Conservation (phyloP, 1,139 yeast species). For the Diutina pseudorugosa region DNA sequence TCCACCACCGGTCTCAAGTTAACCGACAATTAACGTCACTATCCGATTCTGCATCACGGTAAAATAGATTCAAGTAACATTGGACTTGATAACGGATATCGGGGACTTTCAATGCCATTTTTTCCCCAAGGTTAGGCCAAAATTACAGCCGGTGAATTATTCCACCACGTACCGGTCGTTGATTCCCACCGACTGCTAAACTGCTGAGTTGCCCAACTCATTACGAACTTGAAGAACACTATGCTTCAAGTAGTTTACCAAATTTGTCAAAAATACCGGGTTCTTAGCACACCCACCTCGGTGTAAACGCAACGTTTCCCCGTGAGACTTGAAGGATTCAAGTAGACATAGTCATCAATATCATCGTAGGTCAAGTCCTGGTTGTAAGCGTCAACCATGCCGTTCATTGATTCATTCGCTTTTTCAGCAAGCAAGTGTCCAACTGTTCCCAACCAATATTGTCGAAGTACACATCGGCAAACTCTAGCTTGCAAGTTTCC, state of each 20-base stretch:
- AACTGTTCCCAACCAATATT: slow-evolving; percentile 56
- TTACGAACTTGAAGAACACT: slow-evolving; percentile 13
- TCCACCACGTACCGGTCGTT: slow-evolving; percentile 25
- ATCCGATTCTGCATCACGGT: too few relatives aligned
- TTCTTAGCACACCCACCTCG: slow-evolving; percentile 36
- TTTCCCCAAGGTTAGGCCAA: too few relatives aligned
- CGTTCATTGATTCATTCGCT: slow-evolving; percentile 33
- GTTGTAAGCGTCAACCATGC: slow-evolving; percentile 52
- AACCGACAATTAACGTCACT: too few relatives aligned
- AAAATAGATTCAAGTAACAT: too few relatives aligned
- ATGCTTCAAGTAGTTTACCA: slow-evolving; percentile 17
- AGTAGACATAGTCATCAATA: slow-evolving; percentile 34
- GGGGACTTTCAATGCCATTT: too few relatives aligned
- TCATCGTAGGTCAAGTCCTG: slow-evolving; percentile 43
- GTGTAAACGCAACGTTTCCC: slow-evolving; percentile 48
- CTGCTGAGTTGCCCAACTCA: slow-evolving; percentile 13
- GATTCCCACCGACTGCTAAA: slow-evolving; percentile 15
- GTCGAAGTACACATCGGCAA: slow-evolving; percentile 39
- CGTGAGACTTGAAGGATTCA: slow-evolving; percentile 37
- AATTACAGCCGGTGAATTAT: slow-evolving; percentile 15
- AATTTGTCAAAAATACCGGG: slow-evolving; percentile 45
- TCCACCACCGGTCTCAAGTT: too few relatives aligned
- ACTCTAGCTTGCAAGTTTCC: slow-evolving; percentile 26
- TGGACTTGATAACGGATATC: too few relatives aligned
- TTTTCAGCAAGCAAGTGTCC: slow-evolving; percentile 31